Evolutionary conservation across 257 asterid genomes (phyloP).

Genomic region (Capsicum chinense): DNA sequence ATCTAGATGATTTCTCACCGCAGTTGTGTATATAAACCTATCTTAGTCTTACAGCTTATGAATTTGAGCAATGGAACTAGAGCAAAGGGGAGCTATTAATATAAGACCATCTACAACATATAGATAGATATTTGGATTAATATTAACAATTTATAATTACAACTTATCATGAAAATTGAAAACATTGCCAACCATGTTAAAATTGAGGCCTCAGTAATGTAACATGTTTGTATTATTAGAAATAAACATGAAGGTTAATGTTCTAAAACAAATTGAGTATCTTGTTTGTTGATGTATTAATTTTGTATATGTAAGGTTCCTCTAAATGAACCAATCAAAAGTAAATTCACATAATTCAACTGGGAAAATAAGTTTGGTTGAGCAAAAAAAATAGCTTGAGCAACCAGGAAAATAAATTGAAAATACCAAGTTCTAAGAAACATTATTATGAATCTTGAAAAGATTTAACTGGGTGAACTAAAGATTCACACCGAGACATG

Average conservation of each 20-base stretch:
- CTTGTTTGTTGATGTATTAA: no score
- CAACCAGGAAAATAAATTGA: no score
- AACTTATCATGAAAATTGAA: background rate
- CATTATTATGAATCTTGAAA: no score
- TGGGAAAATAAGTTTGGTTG: no score
- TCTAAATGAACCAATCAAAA: no score
- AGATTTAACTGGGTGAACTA: no score
- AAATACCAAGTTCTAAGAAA: no score
- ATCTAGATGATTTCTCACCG: slow-evolving; percentile 48
- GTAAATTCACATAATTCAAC: no score
- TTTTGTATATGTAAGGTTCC: no score
- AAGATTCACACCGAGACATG: background rate
- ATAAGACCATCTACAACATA: slow-evolving; percentile 77
- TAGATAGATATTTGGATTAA: background rate
- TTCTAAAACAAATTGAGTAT: no score
- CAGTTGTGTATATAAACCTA: slow-evolving; percentile 66
- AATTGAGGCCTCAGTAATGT: background rate
- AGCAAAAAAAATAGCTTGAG: no score
- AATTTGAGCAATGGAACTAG: slow-evolving; percentile 93
- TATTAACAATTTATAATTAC: background rate
- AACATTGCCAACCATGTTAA: background rate
- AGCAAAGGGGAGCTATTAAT: slow-evolving; percentile 94
- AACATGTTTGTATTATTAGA: slow-evolving; percentile 6
- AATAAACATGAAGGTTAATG: no score
- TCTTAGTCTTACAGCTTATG: slow-evolving; percentile 91